Percentiles rank a stretch among this genome's conserved stretches.
These are phyloP conservation scores for Trichocomaceae sp. DNA, from an alignment of 2,329 filamentous ascomycete genomes.

Conservation along the genomic window DNA sequence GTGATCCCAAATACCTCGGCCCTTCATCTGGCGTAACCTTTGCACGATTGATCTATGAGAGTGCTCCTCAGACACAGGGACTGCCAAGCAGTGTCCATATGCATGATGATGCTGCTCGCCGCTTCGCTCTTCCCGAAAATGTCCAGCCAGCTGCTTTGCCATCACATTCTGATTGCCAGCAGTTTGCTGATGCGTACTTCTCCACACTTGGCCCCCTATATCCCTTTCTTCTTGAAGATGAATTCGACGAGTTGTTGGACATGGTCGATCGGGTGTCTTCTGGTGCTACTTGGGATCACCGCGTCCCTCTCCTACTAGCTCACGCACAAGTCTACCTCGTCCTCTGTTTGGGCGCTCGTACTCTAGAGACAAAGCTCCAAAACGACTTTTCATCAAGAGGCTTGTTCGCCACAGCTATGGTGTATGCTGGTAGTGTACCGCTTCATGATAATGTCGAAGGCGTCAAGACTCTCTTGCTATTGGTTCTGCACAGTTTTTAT, in stretches of 20 bases:
- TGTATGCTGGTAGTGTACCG: not conserved
- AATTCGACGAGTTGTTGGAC: not conserved
- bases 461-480: not conserved
- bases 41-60: constrained; percentile 1
- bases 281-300: not conserved
- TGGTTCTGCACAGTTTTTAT: not conserved
- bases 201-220: not conserved
- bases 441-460: constrained; percentile 1
- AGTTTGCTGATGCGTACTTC: not conserved
- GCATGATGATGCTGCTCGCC: not conserved
- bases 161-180: not conserved
- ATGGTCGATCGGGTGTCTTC: not conserved
- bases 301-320: not conserved
- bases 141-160: not conserved
- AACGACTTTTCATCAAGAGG: not conserved
- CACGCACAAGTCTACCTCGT: not conserved
- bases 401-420: not conserved
- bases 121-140: not conserved
- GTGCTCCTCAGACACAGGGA: constrained; percentile 2
- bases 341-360: not conserved
- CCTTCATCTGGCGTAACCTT: not conserved
- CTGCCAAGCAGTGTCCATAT: not conserved
- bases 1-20: constrained; percentile 1
- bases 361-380: not conserved
- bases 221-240: not conserved